Evolutionary conservation across 2,329 filamentous ascomycete genomes (phyloP).

Genomic region (Diplodia corticola): DNA sequence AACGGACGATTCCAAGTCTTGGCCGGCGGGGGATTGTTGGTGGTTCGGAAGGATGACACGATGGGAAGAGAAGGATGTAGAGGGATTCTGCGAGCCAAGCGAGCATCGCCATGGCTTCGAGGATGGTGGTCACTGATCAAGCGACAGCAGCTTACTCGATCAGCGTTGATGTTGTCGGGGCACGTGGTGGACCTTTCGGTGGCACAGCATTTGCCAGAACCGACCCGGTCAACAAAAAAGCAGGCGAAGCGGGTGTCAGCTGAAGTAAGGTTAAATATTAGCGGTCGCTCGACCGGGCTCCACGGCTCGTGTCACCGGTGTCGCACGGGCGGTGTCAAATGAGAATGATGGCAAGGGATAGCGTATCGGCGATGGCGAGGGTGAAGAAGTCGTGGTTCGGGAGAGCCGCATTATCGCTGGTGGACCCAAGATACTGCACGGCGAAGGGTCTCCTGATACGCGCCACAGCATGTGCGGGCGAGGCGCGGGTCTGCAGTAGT

Average conservation of each 20-base stretch:
- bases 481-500: background rate
- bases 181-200: background rate
- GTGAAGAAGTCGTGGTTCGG: background rate
- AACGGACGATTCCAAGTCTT: background rate
- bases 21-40: background rate
- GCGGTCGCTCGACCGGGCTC: background rate
- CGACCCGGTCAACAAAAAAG: too few species aligned
- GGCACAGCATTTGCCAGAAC: background rate
- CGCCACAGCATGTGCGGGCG: too few species aligned
- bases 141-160: too few species aligned
- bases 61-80: background rate
- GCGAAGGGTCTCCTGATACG: background rate
- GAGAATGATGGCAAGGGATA: background rate
- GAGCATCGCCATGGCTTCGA: background rate
- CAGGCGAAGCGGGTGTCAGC: background rate
- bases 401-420: background rate
- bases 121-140: too few species aligned
- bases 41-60: too few species aligned
- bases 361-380: background rate
- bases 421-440: background rate
- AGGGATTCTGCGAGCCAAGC: background rate
- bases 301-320: background rate
- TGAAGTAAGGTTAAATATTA: conserved; percentile 18
- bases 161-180: too few species aligned
- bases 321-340: background rate